Evolutionary conservation across 441 rosid genomes (phyloP).

Genomic region (Erodium chrysanthum): DNA sequence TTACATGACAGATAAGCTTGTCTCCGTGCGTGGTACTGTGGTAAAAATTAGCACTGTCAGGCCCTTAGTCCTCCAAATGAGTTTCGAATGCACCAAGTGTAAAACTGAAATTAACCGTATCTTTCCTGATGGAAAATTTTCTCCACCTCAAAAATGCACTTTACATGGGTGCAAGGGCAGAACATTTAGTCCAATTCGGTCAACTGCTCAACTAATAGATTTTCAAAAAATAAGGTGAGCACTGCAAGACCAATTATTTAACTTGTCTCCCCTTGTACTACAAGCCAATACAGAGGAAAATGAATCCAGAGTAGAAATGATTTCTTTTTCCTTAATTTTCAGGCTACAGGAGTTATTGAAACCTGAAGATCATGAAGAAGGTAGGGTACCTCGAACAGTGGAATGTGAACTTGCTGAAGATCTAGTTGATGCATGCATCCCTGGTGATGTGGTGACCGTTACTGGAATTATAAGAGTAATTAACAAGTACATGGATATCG

Average conservation of each 20-base stretch:
- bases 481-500: slow-evolving; percentile 82
- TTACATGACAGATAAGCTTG: slow-evolving; percentile 71
- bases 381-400: slow-evolving; percentile 93
- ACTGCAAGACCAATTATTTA: not conserved
- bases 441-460: slow-evolving; percentile 97
- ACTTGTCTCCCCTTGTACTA: slow-evolving; percentile 1
- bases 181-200: slow-evolving; percentile 61
- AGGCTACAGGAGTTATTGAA: slow-evolving; percentile 78
- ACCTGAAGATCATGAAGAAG: slow-evolving; percentile 92
- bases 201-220: slow-evolving; percentile 70
- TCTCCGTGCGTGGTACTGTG: slow-evolving; percentile 78
- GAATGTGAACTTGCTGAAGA: slow-evolving; percentile 94
- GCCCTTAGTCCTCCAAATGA: slow-evolving; percentile 76
- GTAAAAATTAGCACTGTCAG: slow-evolving; percentile 85
- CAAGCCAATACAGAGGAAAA: not conserved
- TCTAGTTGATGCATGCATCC: slow-evolving; percentile 84
- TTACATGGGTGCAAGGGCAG: slow-evolving; percentile 84
- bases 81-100: slow-evolving; percentile 71
- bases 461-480: slow-evolving; percentile 84
- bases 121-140: slow-evolving; percentile 84
- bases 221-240: slow-evolving; percentile 88
- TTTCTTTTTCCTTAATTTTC: slow-evolving; percentile 10
- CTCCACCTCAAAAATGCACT: slow-evolving; percentile 65
- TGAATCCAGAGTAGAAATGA: not conserved
- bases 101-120: slow-evolving; percentile 45